These are phyloP conservation scores for Avena sativa DNA, from an alignment of 176 grass and related monocot genomes.

Conservation along the genomic window DNA sequence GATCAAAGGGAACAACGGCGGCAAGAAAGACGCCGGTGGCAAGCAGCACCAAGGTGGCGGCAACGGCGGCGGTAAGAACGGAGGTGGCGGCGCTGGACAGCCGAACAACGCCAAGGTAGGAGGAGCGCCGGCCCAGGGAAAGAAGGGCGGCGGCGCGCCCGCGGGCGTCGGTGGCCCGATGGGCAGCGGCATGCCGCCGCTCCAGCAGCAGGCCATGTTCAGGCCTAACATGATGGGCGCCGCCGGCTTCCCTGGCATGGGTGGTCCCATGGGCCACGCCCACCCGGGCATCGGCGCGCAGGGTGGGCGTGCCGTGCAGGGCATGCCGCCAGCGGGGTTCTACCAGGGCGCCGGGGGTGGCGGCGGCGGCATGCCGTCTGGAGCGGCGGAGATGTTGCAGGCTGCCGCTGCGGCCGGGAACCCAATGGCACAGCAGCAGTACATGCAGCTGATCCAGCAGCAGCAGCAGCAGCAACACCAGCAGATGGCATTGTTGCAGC, in stretches of 20 bases:
- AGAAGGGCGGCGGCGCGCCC: slow-evolving; percentile 26
- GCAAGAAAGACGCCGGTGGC: slow-evolving; percentile 63
- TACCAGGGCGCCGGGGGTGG: slow-evolving; percentile 33
- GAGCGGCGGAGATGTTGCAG: slow-evolving; percentile 58
- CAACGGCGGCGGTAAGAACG: slow-evolving; percentile 51
- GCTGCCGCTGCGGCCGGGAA: slow-evolving; percentile 50
- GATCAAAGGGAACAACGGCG: slow-evolving; percentile 59
- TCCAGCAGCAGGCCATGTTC: slow-evolving; percentile 39
- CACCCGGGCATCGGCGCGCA: slow-evolving; percentile 45
- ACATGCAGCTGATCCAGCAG: slow-evolving; percentile 50
- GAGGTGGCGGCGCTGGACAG: slow-evolving; percentile 38
- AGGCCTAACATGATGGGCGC: slow-evolving; percentile 54
- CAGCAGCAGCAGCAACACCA: slow-evolving; percentile 46
- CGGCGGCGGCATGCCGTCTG: slow-evolving; percentile 38
- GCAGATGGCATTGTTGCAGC: slow-evolving; percentile 27
- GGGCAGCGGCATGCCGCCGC: slow-evolving; percentile 19
- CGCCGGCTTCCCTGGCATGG: slow-evolving; percentile 57
- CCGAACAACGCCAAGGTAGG: slow-evolving; percentile 60
- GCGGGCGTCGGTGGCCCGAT: neutral
- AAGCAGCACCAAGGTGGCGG: slow-evolving; percentile 61
- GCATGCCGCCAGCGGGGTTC: slow-evolving; percentile 28
- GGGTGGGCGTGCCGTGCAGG: slow-evolving; percentile 37
- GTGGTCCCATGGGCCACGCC: slow-evolving; percentile 56
- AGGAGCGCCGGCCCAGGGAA: slow-evolving; percentile 42
- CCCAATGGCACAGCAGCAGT: slow-evolving; percentile 56